Evolutionary conservation across 2,329 filamentous ascomycete species (phyloP).

Genomic region (Pseudogymnoascus sp.): DNA sequence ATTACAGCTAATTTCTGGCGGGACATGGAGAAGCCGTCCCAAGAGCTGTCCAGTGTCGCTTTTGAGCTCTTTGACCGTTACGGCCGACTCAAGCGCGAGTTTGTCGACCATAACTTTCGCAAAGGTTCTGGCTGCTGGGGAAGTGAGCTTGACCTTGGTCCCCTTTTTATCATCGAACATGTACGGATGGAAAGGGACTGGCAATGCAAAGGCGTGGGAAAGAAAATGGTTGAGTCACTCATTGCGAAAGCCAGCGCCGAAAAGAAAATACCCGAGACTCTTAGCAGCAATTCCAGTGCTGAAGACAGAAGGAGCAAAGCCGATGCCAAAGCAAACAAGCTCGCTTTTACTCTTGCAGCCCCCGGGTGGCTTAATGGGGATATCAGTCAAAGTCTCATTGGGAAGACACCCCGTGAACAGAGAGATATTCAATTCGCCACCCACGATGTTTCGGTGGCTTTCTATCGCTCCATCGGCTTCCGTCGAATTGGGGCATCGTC

Average conservation of each 20-base stretch:
- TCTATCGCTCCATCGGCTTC: conserved; percentile 26
- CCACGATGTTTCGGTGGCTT: conserved; percentile 18
- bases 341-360: conserved; percentile 18
- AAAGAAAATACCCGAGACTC: not conserved
- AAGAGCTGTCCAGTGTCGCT: conserved; percentile 26
- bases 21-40: conserved; percentile 27
- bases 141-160: conserved; percentile 24
- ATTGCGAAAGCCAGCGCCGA: conserved; percentile 18
- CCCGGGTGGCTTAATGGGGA: conserved; percentile 19
- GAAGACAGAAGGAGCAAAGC: conserved; percentile 13
- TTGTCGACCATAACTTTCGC: conserved; percentile 22
- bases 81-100: conserved; percentile 28
- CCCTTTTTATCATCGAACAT: conserved; percentile 22
- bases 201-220: conserved; percentile 27
- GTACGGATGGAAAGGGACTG: conserved; percentile 16
- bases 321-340: not conserved
- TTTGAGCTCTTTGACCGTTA: conserved; percentile 33
- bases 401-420: conserved; percentile 18
- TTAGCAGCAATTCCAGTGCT: conserved; percentile 8
- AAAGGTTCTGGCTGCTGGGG: conserved; percentile 27
- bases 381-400: conserved; percentile 19
- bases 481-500: conserved; percentile 27
- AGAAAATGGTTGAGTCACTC: conserved; percentile 24
- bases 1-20: conserved; percentile 27
- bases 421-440: conserved; percentile 12